These are phyloP conservation scores for Heimioporus sp. DNA, from an alignment of 768 basidiomycete genomes.

Conservation along the genomic window DNA sequence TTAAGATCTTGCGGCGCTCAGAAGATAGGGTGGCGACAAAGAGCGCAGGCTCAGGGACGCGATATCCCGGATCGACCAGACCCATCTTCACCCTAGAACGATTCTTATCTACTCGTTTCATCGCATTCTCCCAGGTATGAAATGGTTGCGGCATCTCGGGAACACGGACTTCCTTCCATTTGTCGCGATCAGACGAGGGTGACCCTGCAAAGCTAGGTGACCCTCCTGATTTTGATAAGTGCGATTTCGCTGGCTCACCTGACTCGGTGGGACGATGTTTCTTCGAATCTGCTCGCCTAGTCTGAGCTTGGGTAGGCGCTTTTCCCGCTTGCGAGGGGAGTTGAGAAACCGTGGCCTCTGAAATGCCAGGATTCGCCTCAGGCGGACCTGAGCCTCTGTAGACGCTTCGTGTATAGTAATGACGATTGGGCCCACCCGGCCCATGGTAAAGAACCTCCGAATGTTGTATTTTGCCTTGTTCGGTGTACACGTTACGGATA, in stretches of 20 bases:
- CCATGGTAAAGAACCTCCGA: background rate
- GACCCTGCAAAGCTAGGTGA: no score
- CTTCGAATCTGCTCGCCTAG: background rate
- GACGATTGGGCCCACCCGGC: background rate
- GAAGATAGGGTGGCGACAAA: background rate
- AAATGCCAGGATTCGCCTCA: no score
- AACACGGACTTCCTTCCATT: no score
- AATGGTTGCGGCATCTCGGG: no score
- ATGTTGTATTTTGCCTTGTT: background rate
- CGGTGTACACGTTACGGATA: background rate
- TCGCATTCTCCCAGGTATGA: no score
- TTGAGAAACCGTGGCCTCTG: background rate
- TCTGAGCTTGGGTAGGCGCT: background rate
- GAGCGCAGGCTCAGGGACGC: slow-evolving; percentile 5
- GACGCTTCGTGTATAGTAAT: no score
- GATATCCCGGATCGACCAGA: slow-evolving; percentile 1
- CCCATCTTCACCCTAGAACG: background rate
- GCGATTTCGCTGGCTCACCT: no score
- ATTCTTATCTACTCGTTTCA: no score
- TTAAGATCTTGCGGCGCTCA: background rate
- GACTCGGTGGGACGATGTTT: background rate
- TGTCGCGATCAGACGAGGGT: no score
- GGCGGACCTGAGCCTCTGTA: no score
- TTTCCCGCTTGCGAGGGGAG: background rate
- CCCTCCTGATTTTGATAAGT: no score